Percentiles rank a stretch among this genome's conserved stretches.
Conservation (phyloP, 2,329 filamentous ascomycete species). For the Fusarium newnesense region DNA sequence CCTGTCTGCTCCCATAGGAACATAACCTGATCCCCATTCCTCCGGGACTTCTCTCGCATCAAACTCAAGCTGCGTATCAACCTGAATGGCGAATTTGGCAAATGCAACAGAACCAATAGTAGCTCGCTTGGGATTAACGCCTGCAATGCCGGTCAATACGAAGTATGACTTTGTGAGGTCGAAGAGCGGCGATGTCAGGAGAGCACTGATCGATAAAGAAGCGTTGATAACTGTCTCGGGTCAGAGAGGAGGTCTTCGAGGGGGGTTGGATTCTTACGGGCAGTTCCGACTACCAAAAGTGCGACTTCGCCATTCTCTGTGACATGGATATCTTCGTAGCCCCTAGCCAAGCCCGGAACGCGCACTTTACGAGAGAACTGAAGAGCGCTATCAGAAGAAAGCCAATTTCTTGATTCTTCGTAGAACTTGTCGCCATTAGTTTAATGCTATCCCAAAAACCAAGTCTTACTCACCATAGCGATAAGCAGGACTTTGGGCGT, state of each 20-base stretch:
- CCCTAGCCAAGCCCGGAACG: slow-evolving; percentile 22
- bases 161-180: slow-evolving; percentile 33
- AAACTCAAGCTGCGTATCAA: slow-evolving; percentile 31
- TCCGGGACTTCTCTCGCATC: slow-evolving; percentile 31
- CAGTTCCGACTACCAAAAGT: slow-evolving; percentile 28
- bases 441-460: rapidly evolving
- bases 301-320: slow-evolving; percentile 9
- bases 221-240: slow-evolving; percentile 20
- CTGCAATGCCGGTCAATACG: slow-evolving; percentile 33
- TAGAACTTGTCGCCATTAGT: slow-evolving; percentile 8
- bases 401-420: slow-evolving; percentile 25
- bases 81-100: slow-evolving; percentile 37
- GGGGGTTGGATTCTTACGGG: background rate
- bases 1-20: slow-evolving; percentile 27
- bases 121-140: slow-evolving; percentile 33
- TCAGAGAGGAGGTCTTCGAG: background rate
- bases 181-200: slow-evolving; percentile 24
- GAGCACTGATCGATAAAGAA: slow-evolving; percentile 21
- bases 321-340: slow-evolving; percentile 22
- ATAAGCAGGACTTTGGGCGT: slow-evolving; percentile 26
- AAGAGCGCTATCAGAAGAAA: slow-evolving; percentile 6
- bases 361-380: slow-evolving; percentile 21
- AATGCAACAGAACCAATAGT: slow-evolving; percentile 35
- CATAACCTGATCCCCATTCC: slow-evolving; percentile 31
- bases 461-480: slow-evolving; percentile 9